These are phyloP conservation scores for Aechmea fasciata DNA, from an alignment of 176 grass and related monocot species.

Conservation along the genomic window DNA sequence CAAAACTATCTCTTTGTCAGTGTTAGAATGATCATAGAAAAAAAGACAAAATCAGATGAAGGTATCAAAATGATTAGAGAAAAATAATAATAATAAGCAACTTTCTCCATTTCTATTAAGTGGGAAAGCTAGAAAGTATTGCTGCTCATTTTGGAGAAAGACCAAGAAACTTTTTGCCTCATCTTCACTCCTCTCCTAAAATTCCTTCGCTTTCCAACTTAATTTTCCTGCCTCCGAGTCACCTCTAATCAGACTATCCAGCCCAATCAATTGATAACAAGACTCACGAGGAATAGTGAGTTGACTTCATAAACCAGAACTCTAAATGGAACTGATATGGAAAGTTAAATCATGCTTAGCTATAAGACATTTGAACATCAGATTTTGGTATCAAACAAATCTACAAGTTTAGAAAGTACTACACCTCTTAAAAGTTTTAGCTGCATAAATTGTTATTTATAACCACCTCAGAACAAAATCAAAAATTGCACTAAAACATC, in stretches of 20 bases:
- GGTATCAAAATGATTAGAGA: background rate
- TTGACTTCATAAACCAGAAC: background rate
- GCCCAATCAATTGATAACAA: background rate
- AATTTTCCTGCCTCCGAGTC: too few relatives aligned
- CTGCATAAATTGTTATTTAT: background rate
- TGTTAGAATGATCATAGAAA: background rate
- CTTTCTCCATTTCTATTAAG: too few relatives aligned
- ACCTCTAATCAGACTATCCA: too few relatives aligned
- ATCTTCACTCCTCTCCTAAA: too few relatives aligned
- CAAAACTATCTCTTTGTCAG: background rate
- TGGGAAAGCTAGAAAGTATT: too few relatives aligned
- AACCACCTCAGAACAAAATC: background rate
- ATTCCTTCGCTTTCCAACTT: too few relatives aligned
- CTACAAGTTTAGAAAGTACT: background rate
- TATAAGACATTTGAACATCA: background rate
- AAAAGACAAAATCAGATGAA: background rate
- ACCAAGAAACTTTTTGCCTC: too few relatives aligned
- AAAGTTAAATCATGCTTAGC: background rate
- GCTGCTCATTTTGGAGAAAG: too few relatives aligned
- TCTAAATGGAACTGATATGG: background rate
- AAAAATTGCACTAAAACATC: constrained; percentile 11
- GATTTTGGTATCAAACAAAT: background rate
- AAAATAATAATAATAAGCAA: too few relatives aligned
- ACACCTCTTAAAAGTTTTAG: background rate
- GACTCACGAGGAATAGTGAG: background rate